phyloP scores from a whole-genome alignment of 768 basidiomycete species.

The Suillus occidentalis region DNA sequence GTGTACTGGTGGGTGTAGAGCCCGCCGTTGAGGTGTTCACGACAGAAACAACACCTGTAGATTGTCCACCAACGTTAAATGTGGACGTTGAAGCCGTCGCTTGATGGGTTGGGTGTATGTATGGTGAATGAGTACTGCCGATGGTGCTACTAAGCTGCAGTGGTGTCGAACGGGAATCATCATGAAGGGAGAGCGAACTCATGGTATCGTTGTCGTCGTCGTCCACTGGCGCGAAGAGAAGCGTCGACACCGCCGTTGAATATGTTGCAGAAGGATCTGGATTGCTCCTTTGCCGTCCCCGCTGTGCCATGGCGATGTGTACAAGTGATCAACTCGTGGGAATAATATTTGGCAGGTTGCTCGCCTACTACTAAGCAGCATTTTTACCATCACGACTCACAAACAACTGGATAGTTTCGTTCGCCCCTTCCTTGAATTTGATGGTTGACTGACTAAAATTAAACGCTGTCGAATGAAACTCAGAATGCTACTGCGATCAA shows the following conservation, averaged over 20 bases:
- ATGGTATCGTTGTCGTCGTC: conserved; percentile 27
- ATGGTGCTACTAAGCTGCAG: conserved; percentile 8
- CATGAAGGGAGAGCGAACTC: conserved; percentile 17
- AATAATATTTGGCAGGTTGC: background rate
- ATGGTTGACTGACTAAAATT: background rate
- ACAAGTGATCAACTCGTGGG: conserved; percentile 1
- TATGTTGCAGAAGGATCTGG: conserved; percentile 3
- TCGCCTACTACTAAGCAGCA: background rate
- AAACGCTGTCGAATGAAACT: background rate
- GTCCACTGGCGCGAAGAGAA: conserved; percentile 12
- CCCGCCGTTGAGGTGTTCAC: conserved; percentile 1
- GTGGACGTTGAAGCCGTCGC: conserved; percentile 38
- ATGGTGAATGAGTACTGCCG: conserved; percentile 35
- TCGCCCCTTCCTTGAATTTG: no score
- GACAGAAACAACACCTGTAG: conserved; percentile 2
- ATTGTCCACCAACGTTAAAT: conserved; percentile 32
- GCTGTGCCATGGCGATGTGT: conserved; percentile 2
- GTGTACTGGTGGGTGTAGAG: conserved; percentile 1
- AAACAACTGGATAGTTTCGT: background rate
- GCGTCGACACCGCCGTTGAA: conserved; percentile 5
- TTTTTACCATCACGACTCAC: background rate
- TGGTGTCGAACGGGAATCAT: conserved; percentile 7
- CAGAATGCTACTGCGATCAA: background rate
- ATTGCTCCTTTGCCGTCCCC: conserved; percentile 3
- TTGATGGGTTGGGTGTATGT: conserved; percentile 36